Evolutionary conservation across 1,284 basidiomycete genomes (phyloP).

Genomic region (Cutaneotrichosporon cutaneum): DNA sequence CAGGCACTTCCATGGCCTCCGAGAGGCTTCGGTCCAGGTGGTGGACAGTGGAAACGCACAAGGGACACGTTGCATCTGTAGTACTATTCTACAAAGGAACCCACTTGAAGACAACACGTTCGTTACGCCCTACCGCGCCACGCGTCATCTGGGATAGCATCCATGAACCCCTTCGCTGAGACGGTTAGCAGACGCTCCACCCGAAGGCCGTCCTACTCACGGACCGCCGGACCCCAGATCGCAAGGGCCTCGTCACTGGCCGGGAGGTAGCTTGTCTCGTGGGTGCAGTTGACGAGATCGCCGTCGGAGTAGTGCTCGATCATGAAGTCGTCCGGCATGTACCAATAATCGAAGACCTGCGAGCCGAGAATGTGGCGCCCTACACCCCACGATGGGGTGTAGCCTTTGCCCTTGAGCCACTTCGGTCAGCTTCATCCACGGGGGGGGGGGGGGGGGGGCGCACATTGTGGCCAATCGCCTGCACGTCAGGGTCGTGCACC

Average conservation of each 20-base stretch:
- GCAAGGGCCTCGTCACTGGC: constrained; percentile 16
- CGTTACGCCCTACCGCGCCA: too few species aligned
- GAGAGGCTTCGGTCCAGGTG: too few species aligned
- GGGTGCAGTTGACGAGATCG: constrained; percentile 29
- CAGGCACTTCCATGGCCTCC: too few species aligned
- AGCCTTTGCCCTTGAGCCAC: constrained; percentile 28
- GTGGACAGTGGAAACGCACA: too few species aligned
- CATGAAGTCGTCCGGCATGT: constrained; percentile 29
- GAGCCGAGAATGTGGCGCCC: constrained; percentile 33
- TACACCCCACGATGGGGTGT: constrained; percentile 29
- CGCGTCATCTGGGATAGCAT: constrained; percentile 11
- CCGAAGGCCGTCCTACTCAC: constrained; percentile 8
- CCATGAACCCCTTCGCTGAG: constrained; percentile 14
- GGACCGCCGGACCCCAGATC: constrained; percentile 23
- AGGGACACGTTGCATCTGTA: too few species aligned
- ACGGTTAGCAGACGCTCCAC: too few species aligned
- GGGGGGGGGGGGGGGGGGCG: too few species aligned
- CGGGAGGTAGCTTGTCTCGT: constrained; percentile 6
- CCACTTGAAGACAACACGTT: too few species aligned
- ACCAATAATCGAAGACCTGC: constrained; percentile 37
- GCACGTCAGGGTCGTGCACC: constrained; percentile 28
- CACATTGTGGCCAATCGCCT: constrained; percentile 27
- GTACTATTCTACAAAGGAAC: too few species aligned
- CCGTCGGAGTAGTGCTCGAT: constrained; percentile 34
- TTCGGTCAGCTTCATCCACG: too few species aligned